Evolutionary conservation across 2,329 filamentous ascomycete species (phyloP).

Genomic region (Trichoderma simmonsii): DNA sequence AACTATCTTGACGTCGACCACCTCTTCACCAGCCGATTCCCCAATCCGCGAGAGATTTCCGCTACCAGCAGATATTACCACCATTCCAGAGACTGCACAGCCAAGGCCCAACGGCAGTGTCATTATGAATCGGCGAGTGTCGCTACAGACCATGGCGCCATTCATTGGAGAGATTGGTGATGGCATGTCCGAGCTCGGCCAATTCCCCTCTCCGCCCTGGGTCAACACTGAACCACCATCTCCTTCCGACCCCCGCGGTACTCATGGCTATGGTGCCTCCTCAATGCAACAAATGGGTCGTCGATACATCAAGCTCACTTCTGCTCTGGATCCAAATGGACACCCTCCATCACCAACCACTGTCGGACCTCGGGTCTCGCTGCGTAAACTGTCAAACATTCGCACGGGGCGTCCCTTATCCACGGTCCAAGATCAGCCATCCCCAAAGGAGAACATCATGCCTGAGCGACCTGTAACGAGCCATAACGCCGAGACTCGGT

Average conservation of each 20-base stretch:
- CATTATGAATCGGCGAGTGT: conserved; percentile 50
- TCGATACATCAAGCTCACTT: conserved; percentile 39
- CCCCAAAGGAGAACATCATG: conserved; percentile 33
- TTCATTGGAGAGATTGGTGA: conserved; percentile 36
- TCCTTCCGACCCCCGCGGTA: conserved; percentile 26
- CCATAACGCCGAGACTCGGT: conserved; percentile 16
- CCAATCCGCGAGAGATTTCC: conserved; percentile 52
- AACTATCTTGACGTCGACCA: conserved; percentile 57
- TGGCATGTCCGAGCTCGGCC: not conserved
- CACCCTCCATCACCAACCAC: conserved; percentile 20
- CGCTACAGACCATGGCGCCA: conserved; percentile 46
- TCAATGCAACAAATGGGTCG: conserved; percentile 46
- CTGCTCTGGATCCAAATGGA: conserved; percentile 18
- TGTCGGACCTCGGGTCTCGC: conserved; percentile 22
- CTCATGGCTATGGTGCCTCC: conserved; percentile 55
- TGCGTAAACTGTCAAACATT: conserved; percentile 45
- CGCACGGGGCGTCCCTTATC: conserved; percentile 51
- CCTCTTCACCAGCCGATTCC: conserved; percentile 56
- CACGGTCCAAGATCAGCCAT: conserved; percentile 53
- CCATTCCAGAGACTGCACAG: conserved; percentile 34
- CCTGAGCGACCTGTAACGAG: conserved; percentile 31
- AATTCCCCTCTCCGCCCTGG: conserved; percentile 23
- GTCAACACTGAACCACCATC: conserved; percentile 8
- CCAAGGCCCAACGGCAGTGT: conserved; percentile 52
- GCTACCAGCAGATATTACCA: conserved; percentile 22